A percentile compares a stretch with the other conserved stretches of the same genome.
phyloP scores from a whole-genome alignment of 2,329 filamentous ascomycete genomes.

The Lachnellula hyalina region DNA sequence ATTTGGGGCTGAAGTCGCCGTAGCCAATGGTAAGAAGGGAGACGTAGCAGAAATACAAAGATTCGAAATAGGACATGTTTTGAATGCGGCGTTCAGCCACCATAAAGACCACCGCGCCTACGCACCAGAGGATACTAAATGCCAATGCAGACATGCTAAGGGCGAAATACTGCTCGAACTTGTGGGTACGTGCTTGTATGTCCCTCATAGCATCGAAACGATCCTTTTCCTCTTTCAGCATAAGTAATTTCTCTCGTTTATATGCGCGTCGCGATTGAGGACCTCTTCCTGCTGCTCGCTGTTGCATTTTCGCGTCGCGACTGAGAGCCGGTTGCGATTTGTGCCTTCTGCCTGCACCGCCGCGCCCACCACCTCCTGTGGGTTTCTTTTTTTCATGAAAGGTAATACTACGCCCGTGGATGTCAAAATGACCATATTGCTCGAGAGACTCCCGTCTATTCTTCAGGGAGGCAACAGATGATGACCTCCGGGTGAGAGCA shows the following conservation, averaged over 20 bases:
- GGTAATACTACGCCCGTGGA: slow-evolving; percentile 32
- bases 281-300: slow-evolving; percentile 10
- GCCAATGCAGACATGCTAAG: slow-evolving; percentile 52
- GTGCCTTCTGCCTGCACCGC: slow-evolving; percentile 19
- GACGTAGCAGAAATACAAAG: slow-evolving; percentile 65
- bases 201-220: slow-evolving; percentile 60
- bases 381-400: slow-evolving; percentile 28
- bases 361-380: slow-evolving; percentile 22
- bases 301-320: slow-evolving; percentile 25
- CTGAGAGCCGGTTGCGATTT: slow-evolving; percentile 15
- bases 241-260: slow-evolving; percentile 39
- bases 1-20: slow-evolving; percentile 58
- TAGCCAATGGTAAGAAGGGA: slow-evolving; percentile 66
- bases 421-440: slow-evolving; percentile 33
- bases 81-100: slow-evolving; percentile 48
- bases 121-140: slow-evolving; percentile 59
- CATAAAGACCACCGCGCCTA: slow-evolving; percentile 63
- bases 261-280: slow-evolving; percentile 8
- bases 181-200: slow-evolving; percentile 51
- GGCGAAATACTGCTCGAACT: slow-evolving; percentile 57
- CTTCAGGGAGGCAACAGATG: slow-evolving; percentile 26
- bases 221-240: slow-evolving; percentile 54
- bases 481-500: slow-evolving; percentile 7
- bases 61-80: slow-evolving; percentile 55
- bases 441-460: slow-evolving; percentile 23